phyloP scores from a whole-genome alignment of 2,329 filamentous ascomycete species.

The Paracoccidioides lutzii region DNA sequence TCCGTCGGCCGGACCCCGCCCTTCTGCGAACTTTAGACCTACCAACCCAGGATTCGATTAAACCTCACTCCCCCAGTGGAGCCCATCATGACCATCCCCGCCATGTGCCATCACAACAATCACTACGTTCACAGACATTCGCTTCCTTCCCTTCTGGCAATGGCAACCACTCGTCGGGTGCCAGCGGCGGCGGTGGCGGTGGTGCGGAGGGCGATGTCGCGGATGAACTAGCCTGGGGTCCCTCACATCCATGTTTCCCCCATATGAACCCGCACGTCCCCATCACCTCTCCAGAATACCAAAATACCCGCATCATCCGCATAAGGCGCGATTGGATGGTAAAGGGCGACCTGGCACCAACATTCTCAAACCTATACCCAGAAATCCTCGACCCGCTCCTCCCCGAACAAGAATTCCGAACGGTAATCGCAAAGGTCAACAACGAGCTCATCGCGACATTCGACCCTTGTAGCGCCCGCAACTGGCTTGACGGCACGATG shows the following conservation, averaged over 20 bases:
- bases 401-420: slow-evolving; percentile 73
- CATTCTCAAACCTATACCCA: slow-evolving; percentile 89
- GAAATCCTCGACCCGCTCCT: slow-evolving; percentile 86
- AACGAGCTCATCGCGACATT: slow-evolving; percentile 63
- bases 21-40: slow-evolving; percentile 13
- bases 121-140: slow-evolving; percentile 29
- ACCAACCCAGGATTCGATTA: slow-evolving; percentile 4
- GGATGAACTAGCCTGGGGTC: slow-evolving; percentile 75
- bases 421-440: slow-evolving; percentile 71
- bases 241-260: slow-evolving; percentile 85
- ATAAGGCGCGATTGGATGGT: slow-evolving; percentile 86
- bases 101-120: slow-evolving; percentile 29
- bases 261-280: slow-evolving; percentile 88
- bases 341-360: slow-evolving; percentile 77
- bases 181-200: slow-evolving; percentile 5
- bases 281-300: slow-evolving; percentile 57
- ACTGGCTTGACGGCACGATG: slow-evolving; percentile 65
- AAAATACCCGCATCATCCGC: slow-evolving; percentile 75
- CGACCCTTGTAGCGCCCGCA: slow-evolving; percentile 61
- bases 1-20: slow-evolving; percentile 20
- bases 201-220: slow-evolving; percentile 37
- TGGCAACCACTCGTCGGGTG: slow-evolving; percentile 20
- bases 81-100: slow-evolving; percentile 20
- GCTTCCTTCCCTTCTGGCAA: slow-evolving; percentile 28
- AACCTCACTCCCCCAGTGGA: not conserved